Evolutionary conservation across 129 eudicot species (phyloP).

Genomic region (Erigeron canadensis): DNA sequence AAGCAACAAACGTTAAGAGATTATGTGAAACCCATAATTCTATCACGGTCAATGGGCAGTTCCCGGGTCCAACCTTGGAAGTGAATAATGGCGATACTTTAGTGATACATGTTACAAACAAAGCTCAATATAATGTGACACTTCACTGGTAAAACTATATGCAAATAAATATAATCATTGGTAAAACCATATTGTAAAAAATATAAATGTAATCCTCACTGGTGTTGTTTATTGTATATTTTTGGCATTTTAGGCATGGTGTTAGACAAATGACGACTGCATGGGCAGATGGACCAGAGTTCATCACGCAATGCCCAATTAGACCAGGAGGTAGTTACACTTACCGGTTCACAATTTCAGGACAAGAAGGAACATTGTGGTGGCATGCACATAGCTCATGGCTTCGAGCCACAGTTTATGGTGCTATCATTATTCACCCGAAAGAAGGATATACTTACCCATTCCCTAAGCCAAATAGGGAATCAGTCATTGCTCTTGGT

Average conservation of each 20-base stretch:
- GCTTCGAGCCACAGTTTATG: conserved; percentile 92
- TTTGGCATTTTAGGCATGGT: conserved; percentile 69
- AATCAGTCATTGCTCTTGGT: conserved; percentile 75
- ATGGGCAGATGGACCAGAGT: conserved; percentile 97
- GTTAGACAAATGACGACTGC: conserved; percentile 78
- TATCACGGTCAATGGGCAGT: conserved; percentile 90
- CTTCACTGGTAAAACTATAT: conserved; percentile 70
- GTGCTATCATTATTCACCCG: conserved; percentile 77
- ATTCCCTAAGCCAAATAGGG: conserved; percentile 74
- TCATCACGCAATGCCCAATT: conserved; percentile 92
- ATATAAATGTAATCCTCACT: neutral
- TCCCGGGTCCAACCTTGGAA: conserved; percentile 90
- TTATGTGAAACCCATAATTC: conserved; percentile 70
- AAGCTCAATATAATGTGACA: conserved; percentile 84
- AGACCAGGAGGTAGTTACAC: conserved; percentile 93
- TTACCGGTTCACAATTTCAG: conserved; percentile 68
- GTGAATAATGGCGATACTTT: conserved; percentile 79
- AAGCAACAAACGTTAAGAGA: conserved; percentile 85
- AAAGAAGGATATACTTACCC: conserved; percentile 69
- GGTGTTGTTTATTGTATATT: neutral
- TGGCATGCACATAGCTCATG: conserved; percentile 99
- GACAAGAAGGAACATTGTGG: conserved; percentile 95
- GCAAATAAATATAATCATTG: neutral
- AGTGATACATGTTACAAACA: conserved; percentile 71
- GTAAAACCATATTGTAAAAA: neutral